Evolutionary conservation across 176 grass and related monocot species (phyloP).

Genomic region (Canna indica): DNA sequence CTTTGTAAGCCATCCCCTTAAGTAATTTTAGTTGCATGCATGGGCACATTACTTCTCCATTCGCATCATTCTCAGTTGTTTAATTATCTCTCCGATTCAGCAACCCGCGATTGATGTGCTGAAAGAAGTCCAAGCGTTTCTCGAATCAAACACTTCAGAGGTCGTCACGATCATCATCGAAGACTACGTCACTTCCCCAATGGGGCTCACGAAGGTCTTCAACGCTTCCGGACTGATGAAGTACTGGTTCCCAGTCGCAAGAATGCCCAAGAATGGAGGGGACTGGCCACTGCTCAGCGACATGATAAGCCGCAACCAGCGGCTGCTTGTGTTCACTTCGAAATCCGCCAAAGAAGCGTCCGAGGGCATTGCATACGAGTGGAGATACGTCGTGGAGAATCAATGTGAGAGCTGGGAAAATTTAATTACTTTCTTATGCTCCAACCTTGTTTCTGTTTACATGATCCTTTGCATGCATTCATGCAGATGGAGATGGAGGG

Average conservation of each 20-base stretch:
- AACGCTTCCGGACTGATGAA: conserved; percentile 49
- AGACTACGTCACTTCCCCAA: conserved; percentile 73
- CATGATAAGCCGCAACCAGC: conserved; percentile 67
- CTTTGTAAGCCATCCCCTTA: conserved; percentile 39
- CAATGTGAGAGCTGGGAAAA: conserved; percentile 40
- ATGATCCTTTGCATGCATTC: background rate
- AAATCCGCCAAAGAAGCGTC: conserved; percentile 51
- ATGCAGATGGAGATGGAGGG: conserved; percentile 59
- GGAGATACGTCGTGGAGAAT: conserved; percentile 84
- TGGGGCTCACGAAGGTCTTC: conserved; percentile 64
- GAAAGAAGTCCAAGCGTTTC: conserved; percentile 58
- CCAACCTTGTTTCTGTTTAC: background rate
- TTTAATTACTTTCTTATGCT: background rate
- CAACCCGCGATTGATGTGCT: conserved; percentile 70
- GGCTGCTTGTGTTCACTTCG: conserved; percentile 80
- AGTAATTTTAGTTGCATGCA: background rate
- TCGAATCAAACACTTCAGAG: conserved; percentile 49
- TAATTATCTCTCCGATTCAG: conserved; percentile 22
- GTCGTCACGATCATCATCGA: conserved; percentile 75
- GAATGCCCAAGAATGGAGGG: conserved; percentile 72
- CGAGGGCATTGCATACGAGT: conserved; percentile 76
- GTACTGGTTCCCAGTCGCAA: conserved; percentile 52
- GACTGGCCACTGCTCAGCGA: conserved; percentile 81
- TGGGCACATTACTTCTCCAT: background rate
- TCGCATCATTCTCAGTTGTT: background rate